Percentiles rank a stretch among this genome's conserved stretches.
Evolutionary conservation across 805 yeast species (phyloP).

Genomic region (Cephaloascus albidus): DNA sequence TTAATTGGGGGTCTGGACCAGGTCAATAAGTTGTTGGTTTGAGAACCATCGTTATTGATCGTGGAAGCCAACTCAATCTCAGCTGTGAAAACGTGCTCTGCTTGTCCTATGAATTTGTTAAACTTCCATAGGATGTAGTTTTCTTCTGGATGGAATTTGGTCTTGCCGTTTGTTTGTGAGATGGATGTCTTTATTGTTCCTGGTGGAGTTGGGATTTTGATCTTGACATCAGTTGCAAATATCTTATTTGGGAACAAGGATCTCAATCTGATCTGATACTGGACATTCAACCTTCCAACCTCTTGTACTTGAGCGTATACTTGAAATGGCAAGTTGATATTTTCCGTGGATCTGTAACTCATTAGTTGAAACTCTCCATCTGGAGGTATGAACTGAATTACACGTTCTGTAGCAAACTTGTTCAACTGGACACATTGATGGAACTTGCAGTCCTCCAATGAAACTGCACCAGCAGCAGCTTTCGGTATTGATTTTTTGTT

Average conservation of each 20-base stretch:
- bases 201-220: conserved; percentile 65
- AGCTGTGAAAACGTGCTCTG: conserved; percentile 52
- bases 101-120: conserved; percentile 56
- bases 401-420: conserved; percentile 53
- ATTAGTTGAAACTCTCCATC: conserved; percentile 82
- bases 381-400: conserved; percentile 74
- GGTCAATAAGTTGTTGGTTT: conserved; percentile 4
- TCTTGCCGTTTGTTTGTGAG: conserved; percentile 51
- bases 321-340: conserved; percentile 62
- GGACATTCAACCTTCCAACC: conserved; percentile 34
- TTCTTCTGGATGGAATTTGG: conserved; percentile 60
- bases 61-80: conserved; percentile 31
- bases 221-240: conserved; percentile 51
- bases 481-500: conserved; percentile 20
- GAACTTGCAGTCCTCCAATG: conserved; percentile 70
- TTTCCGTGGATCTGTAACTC: conserved; percentile 57
- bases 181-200: conserved; percentile 39
- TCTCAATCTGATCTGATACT: conserved; percentile 50
- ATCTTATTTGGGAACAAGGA: conserved; percentile 52
- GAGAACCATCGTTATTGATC: background rate
- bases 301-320: conserved; percentile 45
- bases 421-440: conserved; percentile 79
- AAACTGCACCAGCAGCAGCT: conserved; percentile 37
- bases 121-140: conserved; percentile 62
- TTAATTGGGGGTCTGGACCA: conserved; percentile 77